Base-by-base conservation (phyloP, 139 green algal species). In the Chlorella vulgaris region DNA sequence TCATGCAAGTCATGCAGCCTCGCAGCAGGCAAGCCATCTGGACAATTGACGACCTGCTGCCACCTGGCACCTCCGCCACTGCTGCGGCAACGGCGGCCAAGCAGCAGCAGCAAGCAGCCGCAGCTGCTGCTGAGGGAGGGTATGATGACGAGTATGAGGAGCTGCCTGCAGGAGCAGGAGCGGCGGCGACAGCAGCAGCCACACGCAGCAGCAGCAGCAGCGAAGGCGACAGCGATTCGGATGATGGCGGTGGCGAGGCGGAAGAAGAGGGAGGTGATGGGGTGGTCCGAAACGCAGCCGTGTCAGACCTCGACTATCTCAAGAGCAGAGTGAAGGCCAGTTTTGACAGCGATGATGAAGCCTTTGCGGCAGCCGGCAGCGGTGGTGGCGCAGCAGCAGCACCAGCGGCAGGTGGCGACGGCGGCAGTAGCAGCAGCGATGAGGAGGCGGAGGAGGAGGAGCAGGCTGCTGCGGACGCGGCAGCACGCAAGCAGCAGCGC, bases 221-320 rank as follows among this genome's bases (percentile, higher is more conserved):
- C 31, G 77, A 47, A 33, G 83, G 29, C 6, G 78, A 67, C 38
- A 80, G 61, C 31, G 78, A 67, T 61, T 53, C 43, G 5, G 58
- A 80, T 31, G 83, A 85, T n/a, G n/a, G n/a, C n/a, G 84, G 79
- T 21, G 53, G 68, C 33, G 50, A 67, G 70, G 47, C 28, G 51
- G n/a, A 31, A n/a, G 53, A 61, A 70, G 7, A n/a, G 29, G 81
- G 0, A 4, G 82, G 19, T 50, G 87, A 92, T n/a, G 75, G 26
- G 33, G 61, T 83, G n/a, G 85, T 92, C 15, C 51, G 73, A 0
- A 70, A 91, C 60, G 82, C 89, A 15, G 89, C 58, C 0, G 78
- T 98, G 43, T 96, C 91, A 39, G 93, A 98, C 43, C 63, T 98
- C 74, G 95, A 98, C 8, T 98, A 98, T 70, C 74, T 98, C 35